Evolutionary conservation across 192 early-diverging fungal species (phyloP).

Genomic region (Thoreauomyces humboldtii): DNA sequence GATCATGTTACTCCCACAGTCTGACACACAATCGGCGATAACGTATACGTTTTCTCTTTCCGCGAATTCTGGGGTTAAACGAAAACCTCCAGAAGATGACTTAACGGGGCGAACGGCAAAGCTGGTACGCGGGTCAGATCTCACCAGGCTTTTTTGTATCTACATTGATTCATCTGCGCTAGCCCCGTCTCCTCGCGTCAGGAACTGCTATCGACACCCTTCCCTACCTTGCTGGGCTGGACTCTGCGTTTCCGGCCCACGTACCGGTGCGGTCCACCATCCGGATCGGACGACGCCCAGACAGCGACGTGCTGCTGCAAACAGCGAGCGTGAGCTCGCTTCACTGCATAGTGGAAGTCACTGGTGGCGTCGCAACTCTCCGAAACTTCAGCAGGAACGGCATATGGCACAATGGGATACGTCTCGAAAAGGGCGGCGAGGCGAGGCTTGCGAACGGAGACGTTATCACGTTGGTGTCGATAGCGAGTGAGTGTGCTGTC

Average conservation of each 20-base stretch:
- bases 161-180: background rate
- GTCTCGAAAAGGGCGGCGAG: conserved; percentile 17
- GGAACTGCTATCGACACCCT: background rate
- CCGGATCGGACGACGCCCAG: conserved; percentile 25
- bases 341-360: conserved; percentile 32
- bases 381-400: conserved; percentile 38
- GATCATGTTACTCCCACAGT: background rate
- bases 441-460: conserved; percentile 20
- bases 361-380: background rate
- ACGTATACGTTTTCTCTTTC: background rate
- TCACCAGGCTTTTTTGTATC: background rate
- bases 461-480: too few relatives aligned
- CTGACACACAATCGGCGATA: background rate
- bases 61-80: background rate
- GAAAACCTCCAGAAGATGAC: background rate
- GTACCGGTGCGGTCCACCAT: background rate
- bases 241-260: background rate
- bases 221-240: background rate
- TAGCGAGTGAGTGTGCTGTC: too few relatives aligned
- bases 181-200: background rate
- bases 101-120: background rate
- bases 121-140: too few relatives aligned
- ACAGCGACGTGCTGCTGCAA: conserved; percentile 18
- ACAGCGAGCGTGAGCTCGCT: conserved; percentile 15
- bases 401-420: conserved; percentile 25